phyloP scores from a whole-genome alignment of 805 yeast genomes.

The Wickerhamiella sergipiensis region DNA sequence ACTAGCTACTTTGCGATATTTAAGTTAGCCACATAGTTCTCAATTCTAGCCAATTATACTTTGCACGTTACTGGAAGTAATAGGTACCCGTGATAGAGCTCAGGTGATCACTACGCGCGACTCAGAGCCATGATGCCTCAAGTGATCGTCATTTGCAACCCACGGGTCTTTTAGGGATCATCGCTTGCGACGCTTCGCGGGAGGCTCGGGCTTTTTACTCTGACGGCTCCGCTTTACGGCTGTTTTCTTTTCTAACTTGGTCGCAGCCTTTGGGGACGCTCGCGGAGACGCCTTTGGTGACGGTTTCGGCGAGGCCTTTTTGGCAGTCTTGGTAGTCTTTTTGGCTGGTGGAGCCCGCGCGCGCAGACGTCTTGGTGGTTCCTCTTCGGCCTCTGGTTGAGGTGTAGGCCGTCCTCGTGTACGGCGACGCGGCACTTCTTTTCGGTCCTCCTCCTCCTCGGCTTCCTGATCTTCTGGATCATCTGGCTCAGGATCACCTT shows the following conservation, averaged over 20 bases:
- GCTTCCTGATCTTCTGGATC: slow-evolving; percentile 15
- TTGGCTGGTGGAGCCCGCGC: no score
- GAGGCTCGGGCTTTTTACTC: neutral
- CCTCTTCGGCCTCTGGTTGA: slow-evolving; percentile 1
- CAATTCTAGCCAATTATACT: no score
- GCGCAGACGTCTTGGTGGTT: neutral
- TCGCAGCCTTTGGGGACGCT: neutral
- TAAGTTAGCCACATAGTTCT: no score
- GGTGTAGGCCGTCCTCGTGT: neutral
- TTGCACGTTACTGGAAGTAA: no score
- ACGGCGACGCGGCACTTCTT: neutral
- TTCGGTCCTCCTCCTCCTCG: slow-evolving; percentile 4
- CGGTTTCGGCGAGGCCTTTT: neutral
- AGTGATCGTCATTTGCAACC: no score
- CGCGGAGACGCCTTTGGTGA: neutral
- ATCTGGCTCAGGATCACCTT: no score
- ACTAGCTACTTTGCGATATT: no score
- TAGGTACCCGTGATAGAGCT: no score
- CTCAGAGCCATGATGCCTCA: no score
- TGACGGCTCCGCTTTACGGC: slow-evolving; percentile 61
- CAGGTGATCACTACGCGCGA: no score
- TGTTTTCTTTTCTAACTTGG: slow-evolving; percentile 18
- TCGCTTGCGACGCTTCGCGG: neutral
- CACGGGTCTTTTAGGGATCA: no score
- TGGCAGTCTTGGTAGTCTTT: neutral